Base-by-base conservation (phyloP, 306 rosid genomes). In the Trifolium repens region DNA sequence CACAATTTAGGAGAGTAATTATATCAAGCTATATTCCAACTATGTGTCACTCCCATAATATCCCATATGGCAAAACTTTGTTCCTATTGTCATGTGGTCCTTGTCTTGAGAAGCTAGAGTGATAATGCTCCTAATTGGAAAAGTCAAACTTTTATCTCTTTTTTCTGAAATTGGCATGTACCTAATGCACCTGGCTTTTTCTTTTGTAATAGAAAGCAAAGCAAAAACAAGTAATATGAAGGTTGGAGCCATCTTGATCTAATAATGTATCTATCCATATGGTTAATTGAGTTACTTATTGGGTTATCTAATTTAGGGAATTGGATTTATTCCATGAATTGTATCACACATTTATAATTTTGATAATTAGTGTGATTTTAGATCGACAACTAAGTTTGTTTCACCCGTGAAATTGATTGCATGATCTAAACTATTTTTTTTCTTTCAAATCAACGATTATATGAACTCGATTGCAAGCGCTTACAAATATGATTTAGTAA, bases 161-260 rank as follows among this genome's bases (percentile, higher is more conserved):
- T 24, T 78, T 73, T 43, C 60, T 73, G 40, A 73, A 84, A 72
- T 62, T 72, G 67, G 79, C 50, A 78, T 17, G 75, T 69, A 70
- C 81, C 88, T 78, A 74, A 70, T 73, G 83, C 67, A 70, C 79
- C 34, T 40, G 57, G 44, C 82, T 70, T 69, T 53, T 55, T 68
- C 73, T 71, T 67, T 71, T 35, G 27, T 11, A 54, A 58, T 74
- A 27, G 22, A 73, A 78, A 82, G 50, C 43, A 73, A 8, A 73
- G 64, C 27, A 30, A 53, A 78, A 82, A 82, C 70, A 39, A 68
- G 79, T 15, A 70, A 17, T 35, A 4, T 47, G 30, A 7, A n/a
- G 12, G 53, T 67, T 60, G 72, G 72, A 47, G 30, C 44, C 52
- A 14, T 70, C 32, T 69, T 19, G 58, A 19, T 34, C 17, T 53